Percentiles rank a stretch among this genome's conserved stretches.
These are phyloP conservation scores for Tetrapisispora namnaoensis DNA, from an alignment of 805 yeast species.

Conservation along the genomic window DNA sequence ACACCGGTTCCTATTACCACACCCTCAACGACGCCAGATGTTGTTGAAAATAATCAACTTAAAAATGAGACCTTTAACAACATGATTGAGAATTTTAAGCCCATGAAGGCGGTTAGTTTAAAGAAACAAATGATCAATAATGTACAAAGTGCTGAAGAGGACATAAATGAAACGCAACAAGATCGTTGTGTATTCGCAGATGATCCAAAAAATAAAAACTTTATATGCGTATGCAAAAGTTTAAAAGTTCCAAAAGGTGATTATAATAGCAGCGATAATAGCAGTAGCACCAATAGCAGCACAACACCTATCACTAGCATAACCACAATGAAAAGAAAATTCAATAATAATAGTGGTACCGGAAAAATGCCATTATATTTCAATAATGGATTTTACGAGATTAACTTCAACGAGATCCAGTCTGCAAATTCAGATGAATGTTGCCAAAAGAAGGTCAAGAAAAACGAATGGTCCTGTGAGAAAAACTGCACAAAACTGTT, in stretches of 20 bases:
- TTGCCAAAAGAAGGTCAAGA: background rate
- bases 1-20: background rate
- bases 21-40: background rate
- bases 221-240: slow-evolving; percentile 4
- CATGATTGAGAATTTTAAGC: slow-evolving; percentile 38
- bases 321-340: background rate
- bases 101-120: slow-evolving; percentile 50
- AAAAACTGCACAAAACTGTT: slow-evolving; percentile 2
- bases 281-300: background rate
- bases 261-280: background rate
- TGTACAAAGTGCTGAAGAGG: background rate
- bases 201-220: slow-evolving; percentile 1
- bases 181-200: slow-evolving; percentile 1
- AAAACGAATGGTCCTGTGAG: slow-evolving; percentile 1
- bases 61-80: background rate
- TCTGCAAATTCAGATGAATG: background rate
- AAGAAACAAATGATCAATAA: slow-evolving; percentile 2
- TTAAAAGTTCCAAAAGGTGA: slow-evolving; percentile 3
- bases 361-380: background rate
- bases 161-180: background rate
- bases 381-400: slow-evolving; percentile 1
- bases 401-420: slow-evolving; percentile 1
- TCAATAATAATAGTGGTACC: background rate
- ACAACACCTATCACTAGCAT: background rate
- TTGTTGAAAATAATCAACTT: background rate